Base-by-base conservation (phyloP, 202 grass and related monocot species). In the Zizania palustris region DNA sequence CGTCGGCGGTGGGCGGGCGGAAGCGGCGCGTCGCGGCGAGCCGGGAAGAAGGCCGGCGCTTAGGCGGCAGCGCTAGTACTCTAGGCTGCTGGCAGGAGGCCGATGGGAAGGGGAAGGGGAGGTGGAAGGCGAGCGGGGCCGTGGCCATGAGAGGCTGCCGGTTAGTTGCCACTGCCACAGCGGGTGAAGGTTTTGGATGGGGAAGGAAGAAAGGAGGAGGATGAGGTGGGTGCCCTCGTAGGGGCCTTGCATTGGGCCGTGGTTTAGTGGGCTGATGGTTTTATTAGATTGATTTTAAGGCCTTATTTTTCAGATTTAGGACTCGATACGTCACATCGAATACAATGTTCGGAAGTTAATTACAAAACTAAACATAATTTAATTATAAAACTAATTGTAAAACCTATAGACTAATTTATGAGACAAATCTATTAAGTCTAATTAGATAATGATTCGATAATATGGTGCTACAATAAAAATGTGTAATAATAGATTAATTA, bases 1-100 rank as follows among this genome's bases (percentile, higher is more conserved):
- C 84, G 80, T 88, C 91, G 20, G 85, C 77, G 4, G 89, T 88
- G 28, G 71, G 80, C 41, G 89, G 95, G 12, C 86, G 76, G 85
- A 86, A 92, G 49, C 73, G 73, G 56, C 82, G 67, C 11, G 60
- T n/a, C 6, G 85, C 69, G 48, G 82, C 61, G 58, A 87, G 76
- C 16, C 73, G 82, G 9, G 40, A 21, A 9, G 69, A 22, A 12
- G 36, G 12, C 40, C 67, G 80, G 9, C 82, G 82, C 0, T 13
- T 70, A 6, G 50, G 14, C 3, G 11, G 48, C 0, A 43, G 50
- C 13, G 54, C 12, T 21, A 70, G 22, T 33, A 10, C 21, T 35
- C 65, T 61, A 13, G 78, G 74, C 8, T 81, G 73, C 0, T 34
- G 77, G n/a, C 71, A 79, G 53, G 69, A 77, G 22, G 61, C 50